These are phyloP conservation scores for Dalechampia spathulata DNA, from an alignment of 441 rosid species.

Conservation along the genomic window DNA sequence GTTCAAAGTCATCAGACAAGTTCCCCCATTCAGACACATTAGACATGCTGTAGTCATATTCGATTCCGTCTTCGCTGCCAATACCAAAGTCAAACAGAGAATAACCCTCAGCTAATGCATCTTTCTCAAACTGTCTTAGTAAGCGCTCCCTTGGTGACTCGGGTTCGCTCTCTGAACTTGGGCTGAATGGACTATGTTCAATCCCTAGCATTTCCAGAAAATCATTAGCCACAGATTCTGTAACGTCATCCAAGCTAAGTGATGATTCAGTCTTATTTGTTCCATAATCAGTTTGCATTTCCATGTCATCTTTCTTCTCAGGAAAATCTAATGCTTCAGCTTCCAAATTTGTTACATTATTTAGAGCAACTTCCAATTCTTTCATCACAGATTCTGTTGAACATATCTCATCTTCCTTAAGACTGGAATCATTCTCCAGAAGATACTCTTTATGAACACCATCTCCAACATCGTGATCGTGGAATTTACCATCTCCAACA, in stretches of 20 bases:
- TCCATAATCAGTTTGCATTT: slow-evolving; percentile 22
- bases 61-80: slow-evolving; percentile 36
- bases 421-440: slow-evolving; percentile 19
- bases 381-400: slow-evolving; percentile 60
- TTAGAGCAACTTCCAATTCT: slow-evolving; percentile 72
- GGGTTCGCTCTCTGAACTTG: slow-evolving; percentile 73
- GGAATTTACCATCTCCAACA: no score
- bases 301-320: slow-evolving; percentile 35
- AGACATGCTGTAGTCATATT: slow-evolving; percentile 28
- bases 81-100: slow-evolving; percentile 52
- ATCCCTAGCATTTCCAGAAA: slow-evolving; percentile 82
- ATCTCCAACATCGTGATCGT: slow-evolving; percentile 7
- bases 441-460: slow-evolving; percentile 17
- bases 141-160: slow-evolving; percentile 95
- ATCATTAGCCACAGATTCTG: slow-evolving; percentile 69
- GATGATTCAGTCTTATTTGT: slow-evolving; percentile 30
- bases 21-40: slow-evolving; percentile 30
- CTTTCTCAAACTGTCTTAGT: slow-evolving; percentile 82
- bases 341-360: slow-evolving; percentile 49
- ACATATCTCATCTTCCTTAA: slow-evolving; percentile 28
- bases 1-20: slow-evolving; percentile 40
- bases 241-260: slow-evolving; percentile 42
- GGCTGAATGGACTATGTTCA: slow-evolving; percentile 62
- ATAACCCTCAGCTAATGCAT: slow-evolving; percentile 49
- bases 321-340: slow-evolving; percentile 41